Conservation (phyloP, 306 rosid genomes). For the Prunus davidiana region DNA sequence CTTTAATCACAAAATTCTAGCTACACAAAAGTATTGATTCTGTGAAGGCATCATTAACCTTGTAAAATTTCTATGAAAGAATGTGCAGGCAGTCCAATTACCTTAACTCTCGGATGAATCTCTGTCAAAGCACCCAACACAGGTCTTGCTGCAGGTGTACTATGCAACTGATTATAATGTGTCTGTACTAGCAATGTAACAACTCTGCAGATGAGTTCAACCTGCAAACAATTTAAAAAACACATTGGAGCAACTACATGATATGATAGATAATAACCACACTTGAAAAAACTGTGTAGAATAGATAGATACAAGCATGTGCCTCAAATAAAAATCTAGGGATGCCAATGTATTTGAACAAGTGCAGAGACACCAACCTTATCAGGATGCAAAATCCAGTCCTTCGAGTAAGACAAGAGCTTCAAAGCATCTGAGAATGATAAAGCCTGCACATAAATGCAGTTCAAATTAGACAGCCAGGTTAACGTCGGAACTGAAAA, state of each 20-base stretch:
- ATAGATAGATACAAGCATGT: neutral
- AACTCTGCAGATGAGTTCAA: constrained; percentile 85
- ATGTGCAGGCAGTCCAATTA: constrained; percentile 25
- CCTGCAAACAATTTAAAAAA: constrained; percentile 41
- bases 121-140: constrained; percentile 59
- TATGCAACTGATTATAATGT: constrained; percentile 71
- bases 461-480: constrained; percentile 7
- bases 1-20: too few species aligned
- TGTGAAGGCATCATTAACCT: neutral
- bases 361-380: constrained; percentile 48
- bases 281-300: neutral
- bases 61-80: neutral
- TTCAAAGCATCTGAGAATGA: constrained; percentile 89
- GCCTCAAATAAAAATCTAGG: neutral
- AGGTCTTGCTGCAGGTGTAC: constrained; percentile 76
- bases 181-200: constrained; percentile 66
- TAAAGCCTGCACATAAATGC: constrained; percentile 61
- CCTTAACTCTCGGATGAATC: constrained; percentile 74
- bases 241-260: neutral
- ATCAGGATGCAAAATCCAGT: constrained; percentile 77
- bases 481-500: constrained; percentile 9
- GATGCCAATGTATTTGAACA: constrained; percentile 9
- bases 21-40: too few species aligned
- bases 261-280: neutral
- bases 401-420: constrained; percentile 75